Percentiles rank a stretch among this genome's conserved stretches.
Conservation (phyloP, 2,329 filamentous ascomycete genomes). For the Gnomoniopsis smithogilvyi region DNA sequence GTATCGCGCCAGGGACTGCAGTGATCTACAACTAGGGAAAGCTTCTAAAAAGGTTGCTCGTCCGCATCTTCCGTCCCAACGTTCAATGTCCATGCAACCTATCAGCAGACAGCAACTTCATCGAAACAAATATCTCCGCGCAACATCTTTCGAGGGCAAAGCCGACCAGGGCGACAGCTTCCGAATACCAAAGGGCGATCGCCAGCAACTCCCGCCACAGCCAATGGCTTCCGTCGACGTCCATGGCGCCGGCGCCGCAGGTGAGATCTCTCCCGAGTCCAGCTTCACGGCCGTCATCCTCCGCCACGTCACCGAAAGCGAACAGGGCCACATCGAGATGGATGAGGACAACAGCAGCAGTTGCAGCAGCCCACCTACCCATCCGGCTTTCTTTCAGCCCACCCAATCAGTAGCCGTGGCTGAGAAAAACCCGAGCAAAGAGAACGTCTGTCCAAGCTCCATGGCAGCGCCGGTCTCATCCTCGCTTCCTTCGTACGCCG, state of each 20-base stretch:
- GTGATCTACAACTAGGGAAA: no score
- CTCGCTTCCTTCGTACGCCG: not conserved
- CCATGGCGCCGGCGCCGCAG: conserved; percentile 2
- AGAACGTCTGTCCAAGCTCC: conserved; percentile 14
- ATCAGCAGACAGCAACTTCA: conserved; percentile 1
- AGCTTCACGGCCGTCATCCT: not conserved
- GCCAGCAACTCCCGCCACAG: not conserved
- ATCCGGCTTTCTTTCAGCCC: conserved; percentile 10
- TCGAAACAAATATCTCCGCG: conserved; percentile 1
- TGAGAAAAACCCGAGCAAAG: not conserved
- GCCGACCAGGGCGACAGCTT: conserved; percentile 1
- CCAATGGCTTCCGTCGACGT: conserved; percentile 6
- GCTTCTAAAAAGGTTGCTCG: no score
- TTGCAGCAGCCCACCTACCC: conserved; percentile 13
- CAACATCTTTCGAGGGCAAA: conserved; percentile 5
- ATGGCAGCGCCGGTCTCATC: conserved; percentile 16
- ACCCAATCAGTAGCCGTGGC: no score
- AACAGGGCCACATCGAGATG: conserved; percentile 2
- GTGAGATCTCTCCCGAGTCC: conserved; percentile 9
- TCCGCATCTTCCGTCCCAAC: no score
- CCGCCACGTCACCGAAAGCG: not conserved
- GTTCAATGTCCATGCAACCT: not conserved
- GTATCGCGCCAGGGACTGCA: no score
- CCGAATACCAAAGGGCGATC: conserved; percentile 1
- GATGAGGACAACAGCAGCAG: conserved; percentile 3